Evolutionary conservation across 768 basidiomycete species (phyloP).

Genomic region (Hypholoma sublateritium): DNA sequence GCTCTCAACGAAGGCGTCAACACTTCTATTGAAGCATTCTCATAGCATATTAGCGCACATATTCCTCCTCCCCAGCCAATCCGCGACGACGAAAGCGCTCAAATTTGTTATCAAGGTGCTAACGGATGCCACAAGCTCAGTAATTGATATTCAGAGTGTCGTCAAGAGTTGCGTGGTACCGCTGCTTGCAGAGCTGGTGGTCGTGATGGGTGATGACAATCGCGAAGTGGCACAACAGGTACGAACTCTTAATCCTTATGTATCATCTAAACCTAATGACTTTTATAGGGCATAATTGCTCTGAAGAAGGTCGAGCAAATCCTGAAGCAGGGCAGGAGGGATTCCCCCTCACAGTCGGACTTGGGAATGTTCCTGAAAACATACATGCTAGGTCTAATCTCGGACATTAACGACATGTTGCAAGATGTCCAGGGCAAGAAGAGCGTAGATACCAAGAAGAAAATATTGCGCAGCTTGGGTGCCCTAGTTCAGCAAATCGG

Average conservation of each 20-base stretch:
- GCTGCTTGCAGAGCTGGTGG: constrained; percentile 73
- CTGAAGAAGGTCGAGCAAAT: constrained; percentile 46
- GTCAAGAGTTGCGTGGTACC: constrained; percentile 69
- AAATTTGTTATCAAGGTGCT: constrained; percentile 64
- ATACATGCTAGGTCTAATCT: constrained; percentile 83
- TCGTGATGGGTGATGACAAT: constrained; percentile 75
- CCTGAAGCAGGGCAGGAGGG: constrained; percentile 31
- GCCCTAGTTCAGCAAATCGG: constrained; percentile 71
- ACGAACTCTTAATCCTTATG: constrained; percentile 18
- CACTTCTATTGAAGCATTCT: constrained; percentile 37
- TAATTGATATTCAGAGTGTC: constrained; percentile 46
- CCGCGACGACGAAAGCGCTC: constrained; percentile 57
- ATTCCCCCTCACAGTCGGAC: constrained; percentile 30
- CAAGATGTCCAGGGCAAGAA: constrained; percentile 85
- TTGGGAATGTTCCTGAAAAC: constrained; percentile 65
- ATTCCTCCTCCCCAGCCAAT: constrained; percentile 56
- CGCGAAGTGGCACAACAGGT: constrained; percentile 43
- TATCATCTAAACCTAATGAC: not conserved
- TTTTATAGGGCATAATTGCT: constrained; percentile 32
- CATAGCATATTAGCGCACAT: constrained; percentile 65
- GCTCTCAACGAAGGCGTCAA: constrained; percentile 32
- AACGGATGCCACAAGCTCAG: constrained; percentile 39
- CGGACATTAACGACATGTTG: constrained; percentile 81
- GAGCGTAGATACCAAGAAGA: constrained; percentile 62
- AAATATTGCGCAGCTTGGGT: constrained; percentile 79